Evolutionary conservation across 208 protist genomes (phyloP), one percentile per base, ranked within the genome.

Genomic region (Leishmania turanica): DNA sequence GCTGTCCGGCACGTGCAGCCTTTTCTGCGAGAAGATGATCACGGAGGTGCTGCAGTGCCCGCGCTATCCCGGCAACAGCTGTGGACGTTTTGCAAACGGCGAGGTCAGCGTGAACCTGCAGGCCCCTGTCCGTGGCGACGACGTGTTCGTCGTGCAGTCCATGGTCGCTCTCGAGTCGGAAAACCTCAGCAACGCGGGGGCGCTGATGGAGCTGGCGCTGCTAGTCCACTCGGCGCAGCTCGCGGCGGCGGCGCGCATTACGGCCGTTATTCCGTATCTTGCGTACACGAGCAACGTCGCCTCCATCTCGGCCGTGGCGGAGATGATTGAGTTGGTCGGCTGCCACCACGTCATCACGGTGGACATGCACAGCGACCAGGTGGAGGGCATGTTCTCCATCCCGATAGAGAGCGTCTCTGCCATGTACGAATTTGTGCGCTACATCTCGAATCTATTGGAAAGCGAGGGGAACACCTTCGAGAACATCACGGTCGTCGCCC

Each of bases 141-240:
- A 99, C 89, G 92, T 99, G 11, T 99, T 98, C 82, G 91, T 99
- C 64, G 91, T 99, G 53, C 97, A 99, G 85, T 96, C 93, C 11
- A 89, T 95, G 73, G 91, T 92, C 4, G 83, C 96, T 64, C 84
- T 92, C 62, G 96, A 95, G 51, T 87, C 85, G 21, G 86, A 96
- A 68, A 94, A 87, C 62, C 92, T 99, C 51, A 98, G 98, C 77
- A 95, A 98, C 88, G 86, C 89, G 7, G 90, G 84, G 31, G 86
- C 90, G 21, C 70, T 96, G 49, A 99, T 99, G 98, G 98, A 99
- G 86, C 83, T 99, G 37, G 85, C 90, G 37, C 89, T 99, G 78
- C 93, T 98, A 87, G 78, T 97, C 1, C 93, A 98, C 79, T 92
- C 92, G 3, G 93, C 94, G 3, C 84, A 91, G 81, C 80, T 96